These are phyloP conservation scores for Cryomyces minteri DNA, from an alignment of 495 filamentous ascomycete genomes.

Conservation along the genomic window DNA sequence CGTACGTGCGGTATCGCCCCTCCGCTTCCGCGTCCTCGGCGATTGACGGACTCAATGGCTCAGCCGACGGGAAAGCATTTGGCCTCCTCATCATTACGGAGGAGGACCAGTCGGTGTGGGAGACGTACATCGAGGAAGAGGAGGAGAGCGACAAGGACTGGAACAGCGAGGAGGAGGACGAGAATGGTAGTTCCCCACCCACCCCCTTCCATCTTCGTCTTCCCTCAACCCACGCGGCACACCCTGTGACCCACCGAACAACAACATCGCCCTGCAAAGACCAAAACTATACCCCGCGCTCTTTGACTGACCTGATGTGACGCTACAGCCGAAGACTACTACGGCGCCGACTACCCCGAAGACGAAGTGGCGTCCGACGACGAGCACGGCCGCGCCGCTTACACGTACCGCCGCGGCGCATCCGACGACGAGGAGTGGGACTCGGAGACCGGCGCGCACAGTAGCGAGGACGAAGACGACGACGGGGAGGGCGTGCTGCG, in stretches of 20 bases:
- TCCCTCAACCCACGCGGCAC: not conserved
- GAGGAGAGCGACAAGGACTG: constrained; percentile 33
- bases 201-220: not conserved
- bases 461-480: constrained; percentile 25
- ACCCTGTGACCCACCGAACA: not conserved
- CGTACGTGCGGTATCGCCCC: constrained; percentile 31
- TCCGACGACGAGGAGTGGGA: constrained; percentile 41
- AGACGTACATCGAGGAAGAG: constrained; percentile 32
- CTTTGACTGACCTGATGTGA: not conserved
- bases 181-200: constrained; percentile 28
- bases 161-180: constrained; percentile 43
- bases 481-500: not conserved
- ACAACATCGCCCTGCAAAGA: too few relatives aligned
- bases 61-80: constrained; percentile 14
- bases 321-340: constrained; percentile 38
- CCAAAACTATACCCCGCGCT: too few relatives aligned
- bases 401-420: constrained; percentile 25
- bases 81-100: constrained; percentile 40
- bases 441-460: constrained; percentile 22
- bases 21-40: not conserved
- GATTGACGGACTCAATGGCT: not conserved
- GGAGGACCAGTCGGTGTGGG: constrained; percentile 40
- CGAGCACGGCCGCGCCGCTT: constrained; percentile 31
- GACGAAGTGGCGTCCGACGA: constrained; percentile 42
- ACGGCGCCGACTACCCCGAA: constrained; percentile 50